Percentiles rank a stretch among this genome's conserved stretches.
phyloP scores from a whole-genome alignment of 192 early-diverging fungal genomes.

The Thoreauomyces humboldtii region DNA sequence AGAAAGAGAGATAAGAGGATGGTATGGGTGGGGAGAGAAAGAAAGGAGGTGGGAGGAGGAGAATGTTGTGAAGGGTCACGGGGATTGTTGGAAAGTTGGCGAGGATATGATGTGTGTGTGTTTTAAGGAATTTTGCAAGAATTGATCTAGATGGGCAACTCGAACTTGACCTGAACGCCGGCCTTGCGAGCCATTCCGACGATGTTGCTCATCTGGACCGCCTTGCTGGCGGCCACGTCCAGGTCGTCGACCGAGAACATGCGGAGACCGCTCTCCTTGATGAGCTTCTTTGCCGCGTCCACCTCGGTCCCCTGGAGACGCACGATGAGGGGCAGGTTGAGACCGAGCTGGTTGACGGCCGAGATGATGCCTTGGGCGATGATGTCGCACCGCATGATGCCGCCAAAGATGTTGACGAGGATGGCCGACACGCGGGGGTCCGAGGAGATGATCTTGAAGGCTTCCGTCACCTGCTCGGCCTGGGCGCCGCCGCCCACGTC shows the following conservation, averaged over 20 bases:
- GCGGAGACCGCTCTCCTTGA: conserved; percentile 84
- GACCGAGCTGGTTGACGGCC: conserved; percentile 85
- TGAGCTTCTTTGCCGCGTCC: conserved; percentile 87
- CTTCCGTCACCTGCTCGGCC: conserved; percentile 93
- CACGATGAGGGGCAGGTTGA: conserved; percentile 94
- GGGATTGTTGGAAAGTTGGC: too few relatives aligned
- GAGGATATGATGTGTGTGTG: too few relatives aligned
- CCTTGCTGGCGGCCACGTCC: conserved; percentile 90
- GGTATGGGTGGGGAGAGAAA: too few relatives aligned
- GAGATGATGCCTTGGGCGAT: conserved; percentile 98
- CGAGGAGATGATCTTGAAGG: conserved; percentile 98
- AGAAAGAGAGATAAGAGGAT: too few relatives aligned
- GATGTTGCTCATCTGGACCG: conserved; percentile 81
- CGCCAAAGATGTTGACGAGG: conserved; percentile 99
- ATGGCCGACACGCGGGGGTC: conserved; percentile 95
- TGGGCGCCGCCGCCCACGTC: conserved; percentile 98
- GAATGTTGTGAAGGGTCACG: too few relatives aligned
- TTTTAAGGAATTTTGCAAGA: too few relatives aligned
- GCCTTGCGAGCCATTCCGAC: conserved; percentile 74
- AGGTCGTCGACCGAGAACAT: conserved; percentile 94
- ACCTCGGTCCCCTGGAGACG: conserved; percentile 91
- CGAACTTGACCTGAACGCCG: conserved; percentile 71
- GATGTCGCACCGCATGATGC: conserved; percentile 99
- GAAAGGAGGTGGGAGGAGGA: too few relatives aligned
- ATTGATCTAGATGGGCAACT: conserved; percentile 38